These are phyloP conservation scores for Volvox reticuliferus DNA, from an alignment of 139 green algal genomes.

Conservation along the genomic window DNA sequence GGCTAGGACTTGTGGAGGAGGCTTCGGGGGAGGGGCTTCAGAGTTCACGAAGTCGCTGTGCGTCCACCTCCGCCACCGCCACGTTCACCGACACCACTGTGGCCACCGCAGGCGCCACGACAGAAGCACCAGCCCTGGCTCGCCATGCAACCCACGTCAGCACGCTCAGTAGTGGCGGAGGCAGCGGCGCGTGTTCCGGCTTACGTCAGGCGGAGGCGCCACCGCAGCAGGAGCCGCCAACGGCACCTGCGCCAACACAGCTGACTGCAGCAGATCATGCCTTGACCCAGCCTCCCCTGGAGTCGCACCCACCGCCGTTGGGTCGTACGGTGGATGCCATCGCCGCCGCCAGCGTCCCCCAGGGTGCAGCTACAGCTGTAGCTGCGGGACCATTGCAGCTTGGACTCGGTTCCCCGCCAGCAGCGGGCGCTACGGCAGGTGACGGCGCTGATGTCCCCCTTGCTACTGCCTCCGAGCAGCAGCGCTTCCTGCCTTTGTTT, in stretches of 20 bases:
- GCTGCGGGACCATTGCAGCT: not conserved
- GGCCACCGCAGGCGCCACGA: not conserved
- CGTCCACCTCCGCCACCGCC: not conserved
- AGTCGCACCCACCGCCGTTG: not conserved
- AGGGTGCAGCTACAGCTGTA: not conserved
- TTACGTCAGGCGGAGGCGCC: not conserved
- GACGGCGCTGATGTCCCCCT: not conserved
- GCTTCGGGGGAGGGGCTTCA: not conserved
- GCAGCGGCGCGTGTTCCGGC: not conserved
- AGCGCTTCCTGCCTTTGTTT: not conserved
- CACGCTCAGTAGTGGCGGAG: not conserved
- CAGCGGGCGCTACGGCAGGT: not conserved
- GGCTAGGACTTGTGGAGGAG: constrained; percentile 7
- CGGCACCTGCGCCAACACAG: not conserved
- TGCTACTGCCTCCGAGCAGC: not conserved
- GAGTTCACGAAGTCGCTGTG: not conserved
- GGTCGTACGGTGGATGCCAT: not conserved
- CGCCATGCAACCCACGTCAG: not conserved
- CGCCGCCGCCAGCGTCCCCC: too few species aligned
- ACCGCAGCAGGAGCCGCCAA: not conserved
- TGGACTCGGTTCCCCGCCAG: not conserved
- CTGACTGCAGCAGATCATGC: not conserved
- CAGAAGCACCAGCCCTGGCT: not conserved
- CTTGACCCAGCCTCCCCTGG: not conserved
- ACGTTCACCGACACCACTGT: not conserved